Evolutionary conservation across 2,329 filamentous ascomycete genomes (phyloP).

Genomic region (Ceratocystis colombiana): DNA sequence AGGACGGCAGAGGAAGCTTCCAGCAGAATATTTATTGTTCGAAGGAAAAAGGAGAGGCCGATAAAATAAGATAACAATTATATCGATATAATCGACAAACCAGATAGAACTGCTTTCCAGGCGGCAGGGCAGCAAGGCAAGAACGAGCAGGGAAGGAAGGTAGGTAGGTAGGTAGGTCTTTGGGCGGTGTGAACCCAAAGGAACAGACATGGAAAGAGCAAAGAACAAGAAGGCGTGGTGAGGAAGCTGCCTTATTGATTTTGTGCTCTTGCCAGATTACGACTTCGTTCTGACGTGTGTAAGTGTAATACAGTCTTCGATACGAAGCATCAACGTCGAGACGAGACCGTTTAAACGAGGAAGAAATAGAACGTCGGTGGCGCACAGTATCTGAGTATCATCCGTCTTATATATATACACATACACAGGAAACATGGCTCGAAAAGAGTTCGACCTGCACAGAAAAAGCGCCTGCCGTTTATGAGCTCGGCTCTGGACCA

Average conservation of each 20-base stretch:
- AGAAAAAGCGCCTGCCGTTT: no score
- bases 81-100: background rate
- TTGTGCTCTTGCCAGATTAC: background rate
- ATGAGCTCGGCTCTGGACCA: no score
- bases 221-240: background rate
- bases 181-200: conserved; percentile 15
- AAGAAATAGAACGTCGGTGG: background rate
- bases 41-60: background rate
- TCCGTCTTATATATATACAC: no score
- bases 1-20: background rate
- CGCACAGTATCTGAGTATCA: no score
- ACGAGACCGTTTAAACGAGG: no score
- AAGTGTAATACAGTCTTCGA: no score
- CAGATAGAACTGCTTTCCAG: background rate
- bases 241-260: background rate
- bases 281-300: background rate
- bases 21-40: conserved; percentile 5
- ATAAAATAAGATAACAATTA: background rate
- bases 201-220: background rate
- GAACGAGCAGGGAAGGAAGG: no score
- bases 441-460: no score
- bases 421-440: no score
- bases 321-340: no score
- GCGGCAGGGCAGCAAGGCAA: conserved; percentile 10
- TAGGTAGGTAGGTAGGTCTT: background rate